phyloP scores from a whole-genome alignment of 2,329 filamentous ascomycete genomes.

The Diaporthe sp. region DNA sequence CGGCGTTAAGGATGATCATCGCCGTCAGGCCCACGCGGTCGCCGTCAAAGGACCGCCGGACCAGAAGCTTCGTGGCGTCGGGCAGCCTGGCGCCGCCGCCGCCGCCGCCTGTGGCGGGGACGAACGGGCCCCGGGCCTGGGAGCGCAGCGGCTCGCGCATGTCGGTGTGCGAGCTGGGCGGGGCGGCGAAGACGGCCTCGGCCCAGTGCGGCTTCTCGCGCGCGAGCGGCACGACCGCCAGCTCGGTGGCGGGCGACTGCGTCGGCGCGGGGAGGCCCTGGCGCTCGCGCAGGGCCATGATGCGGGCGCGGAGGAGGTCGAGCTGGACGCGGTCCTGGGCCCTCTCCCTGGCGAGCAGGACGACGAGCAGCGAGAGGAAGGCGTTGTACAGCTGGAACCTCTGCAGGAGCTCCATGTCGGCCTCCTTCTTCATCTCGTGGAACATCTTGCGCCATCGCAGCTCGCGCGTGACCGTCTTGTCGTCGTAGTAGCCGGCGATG shows the following conservation, averaged over 20 bases:
- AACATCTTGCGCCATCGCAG: constrained; percentile 72
- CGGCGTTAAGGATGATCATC: constrained; percentile 62
- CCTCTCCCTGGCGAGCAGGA: constrained; percentile 66
- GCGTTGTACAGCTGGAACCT: constrained; percentile 70
- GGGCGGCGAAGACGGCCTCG: constrained; percentile 70
- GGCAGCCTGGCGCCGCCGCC: constrained; percentile 57
- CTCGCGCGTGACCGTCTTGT: constrained; percentile 61
- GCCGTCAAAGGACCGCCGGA: constrained; percentile 71
- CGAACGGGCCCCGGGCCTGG: constrained; percentile 54
- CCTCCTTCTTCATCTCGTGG: constrained; percentile 67
- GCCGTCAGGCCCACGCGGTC: constrained; percentile 64
- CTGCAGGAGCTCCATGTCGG: constrained; percentile 64
- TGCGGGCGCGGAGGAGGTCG: constrained; percentile 62
- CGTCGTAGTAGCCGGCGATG: constrained; percentile 66
- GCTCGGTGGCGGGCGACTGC: constrained; percentile 13
- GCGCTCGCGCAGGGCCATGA: constrained; percentile 67
- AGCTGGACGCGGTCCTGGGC: constrained; percentile 69
- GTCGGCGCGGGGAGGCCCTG: constrained; percentile 57
- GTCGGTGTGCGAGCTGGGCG: constrained; percentile 61
- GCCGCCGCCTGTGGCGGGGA: constrained; percentile 60
- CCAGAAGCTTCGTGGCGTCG: constrained; percentile 64
- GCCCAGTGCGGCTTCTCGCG: constrained; percentile 70
- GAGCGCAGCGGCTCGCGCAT: constrained; percentile 30
- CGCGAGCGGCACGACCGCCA: constrained; percentile 38
- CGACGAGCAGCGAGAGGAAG: constrained; percentile 64